phyloP scores from a whole-genome alignment of 192 early-diverging fungal genomes.

The Paraglomus brasilianum region DNA sequence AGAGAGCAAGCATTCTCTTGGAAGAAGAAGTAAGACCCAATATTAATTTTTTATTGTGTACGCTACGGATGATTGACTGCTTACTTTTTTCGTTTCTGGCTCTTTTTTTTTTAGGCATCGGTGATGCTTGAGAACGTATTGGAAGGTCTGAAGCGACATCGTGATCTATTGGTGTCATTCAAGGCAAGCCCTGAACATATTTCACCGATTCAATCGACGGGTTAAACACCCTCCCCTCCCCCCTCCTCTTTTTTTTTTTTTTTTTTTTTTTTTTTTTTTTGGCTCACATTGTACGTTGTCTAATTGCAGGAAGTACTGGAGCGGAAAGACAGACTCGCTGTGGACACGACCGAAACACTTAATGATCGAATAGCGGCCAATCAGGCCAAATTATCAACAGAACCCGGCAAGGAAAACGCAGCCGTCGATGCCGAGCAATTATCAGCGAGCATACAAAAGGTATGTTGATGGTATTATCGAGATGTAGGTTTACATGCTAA shows the following conservation, averaged over 20 bases:
- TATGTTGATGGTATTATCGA: too few species aligned
- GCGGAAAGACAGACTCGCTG: constrained; percentile 48
- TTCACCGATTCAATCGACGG: too few species aligned
- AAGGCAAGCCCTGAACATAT: constrained; percentile 35
- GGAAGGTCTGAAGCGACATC: constrained; percentile 61
- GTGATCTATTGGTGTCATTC: constrained; percentile 62
- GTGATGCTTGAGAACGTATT: constrained; percentile 50
- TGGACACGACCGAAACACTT: constrained; percentile 49
- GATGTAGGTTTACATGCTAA: too few species aligned
- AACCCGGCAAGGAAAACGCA: neutral
- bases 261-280: neutral
- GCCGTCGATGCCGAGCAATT: constrained; percentile 45
- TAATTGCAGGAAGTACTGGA: constrained; percentile 48
- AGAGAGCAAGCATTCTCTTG: constrained; percentile 33
- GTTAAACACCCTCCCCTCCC: too few species aligned
- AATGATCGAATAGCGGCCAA: constrained; percentile 55
- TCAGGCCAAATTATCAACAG: constrained; percentile 42
- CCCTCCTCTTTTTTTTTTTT: neutral
- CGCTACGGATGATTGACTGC: neutral
- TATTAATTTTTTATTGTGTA: constrained; percentile 32
- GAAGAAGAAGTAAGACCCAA: constrained; percentile 44
- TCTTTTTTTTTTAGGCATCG: constrained; percentile 24
- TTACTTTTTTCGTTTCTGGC: neutral
- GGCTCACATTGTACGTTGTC: neutral
- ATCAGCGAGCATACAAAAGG: constrained; percentile 35